A percentile compares a stretch with the other conserved stretches of the same genome.
Evolutionary conservation across 805 yeast genomes (phyloP).

Genomic region (Wickerhamiella vanderwaltii): DNA sequence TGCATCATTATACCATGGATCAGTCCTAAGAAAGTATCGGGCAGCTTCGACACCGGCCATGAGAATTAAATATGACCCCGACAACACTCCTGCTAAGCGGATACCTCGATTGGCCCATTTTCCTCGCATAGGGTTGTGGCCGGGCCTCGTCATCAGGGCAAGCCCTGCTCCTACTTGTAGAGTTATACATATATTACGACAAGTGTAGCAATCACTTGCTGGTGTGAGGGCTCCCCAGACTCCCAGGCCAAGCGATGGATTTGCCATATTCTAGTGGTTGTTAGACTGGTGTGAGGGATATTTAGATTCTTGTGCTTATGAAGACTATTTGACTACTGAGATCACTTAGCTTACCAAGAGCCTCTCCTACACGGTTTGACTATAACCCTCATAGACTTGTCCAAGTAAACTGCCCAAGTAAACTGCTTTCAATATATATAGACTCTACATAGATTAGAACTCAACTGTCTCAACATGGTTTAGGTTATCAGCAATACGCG

Average conservation of each 20-base stretch:
- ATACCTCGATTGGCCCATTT: conserved; percentile 7
- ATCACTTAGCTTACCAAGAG: no score
- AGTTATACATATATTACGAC: conserved; percentile 9
- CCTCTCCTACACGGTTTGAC: no score
- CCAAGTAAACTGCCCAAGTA: no score
- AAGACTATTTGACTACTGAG: no score
- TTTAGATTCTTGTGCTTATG: no score
- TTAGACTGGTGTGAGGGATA: no score
- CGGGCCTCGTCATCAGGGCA: conserved; percentile 4
- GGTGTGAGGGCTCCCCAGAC: conserved; percentile 9
- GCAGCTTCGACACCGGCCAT: conserved; percentile 5
- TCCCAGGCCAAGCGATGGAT: conserved; percentile 8
- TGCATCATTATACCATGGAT: conserved; percentile 10
- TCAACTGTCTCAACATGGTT: conserved; percentile 16
- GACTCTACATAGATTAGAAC: no score
- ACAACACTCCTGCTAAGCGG: background rate
- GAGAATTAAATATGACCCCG: background rate
- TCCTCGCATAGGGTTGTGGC: conserved; percentile 2
- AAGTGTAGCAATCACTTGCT: conserved; percentile 8
- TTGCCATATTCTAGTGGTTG: no score
- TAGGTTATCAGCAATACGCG: conserved; percentile 57
- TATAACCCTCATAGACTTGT: no score
- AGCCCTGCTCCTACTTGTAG: conserved; percentile 3
- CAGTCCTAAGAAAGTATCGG: conserved; percentile 3
- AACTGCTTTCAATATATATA: no score